Percentiles rank a stretch among this genome's conserved stretches.
Evolutionary conservation across 1,284 basidiomycete genomes (phyloP).

Genomic region (Moniliella sp.): DNA sequence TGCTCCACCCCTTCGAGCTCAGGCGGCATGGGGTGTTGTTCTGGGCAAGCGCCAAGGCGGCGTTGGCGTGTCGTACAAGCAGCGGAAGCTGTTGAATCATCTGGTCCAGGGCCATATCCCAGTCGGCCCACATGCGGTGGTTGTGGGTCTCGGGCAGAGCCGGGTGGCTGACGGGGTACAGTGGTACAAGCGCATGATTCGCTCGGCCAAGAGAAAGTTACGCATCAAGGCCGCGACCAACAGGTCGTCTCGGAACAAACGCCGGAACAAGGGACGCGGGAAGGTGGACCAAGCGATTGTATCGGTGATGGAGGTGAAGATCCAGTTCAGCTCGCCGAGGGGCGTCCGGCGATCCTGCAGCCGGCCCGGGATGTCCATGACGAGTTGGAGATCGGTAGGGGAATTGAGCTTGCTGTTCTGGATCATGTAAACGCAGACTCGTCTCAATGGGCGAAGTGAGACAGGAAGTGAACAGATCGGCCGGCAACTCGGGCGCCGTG

Average conservation of each 20-base stretch:
- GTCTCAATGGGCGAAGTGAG: constrained; percentile 95
- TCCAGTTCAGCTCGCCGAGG: constrained; percentile 93
- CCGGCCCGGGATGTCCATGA: constrained; percentile 83
- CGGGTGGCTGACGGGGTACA: constrained; percentile 90
- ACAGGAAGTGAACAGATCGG: constrained; percentile 90
- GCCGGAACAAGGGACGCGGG: constrained; percentile 72
- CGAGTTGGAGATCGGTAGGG: constrained; percentile 75
- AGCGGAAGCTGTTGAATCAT: constrained; percentile 81
- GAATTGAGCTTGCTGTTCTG: constrained; percentile 47
- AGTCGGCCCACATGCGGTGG: constrained; percentile 82
- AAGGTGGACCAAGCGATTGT: constrained; percentile 98
- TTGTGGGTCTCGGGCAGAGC: constrained; percentile 79
- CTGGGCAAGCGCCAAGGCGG: constrained; percentile 34
- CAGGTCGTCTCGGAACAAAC: constrained; percentile 81
- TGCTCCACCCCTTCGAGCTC: constrained; percentile 41
- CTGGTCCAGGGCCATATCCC: constrained; percentile 93
- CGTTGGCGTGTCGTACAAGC: constrained; percentile 49
- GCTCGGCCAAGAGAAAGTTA: constrained; percentile 84
- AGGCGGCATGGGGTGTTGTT: constrained; percentile 30
- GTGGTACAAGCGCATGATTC: constrained; percentile 94
- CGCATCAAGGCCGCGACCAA: constrained; percentile 87
- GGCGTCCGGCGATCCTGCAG: constrained; percentile 87
- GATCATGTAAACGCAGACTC: constrained; percentile 76
- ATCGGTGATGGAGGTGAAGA: constrained; percentile 93
- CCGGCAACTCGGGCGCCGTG: constrained; percentile 83